phyloP scores from a whole-genome alignment of 805 yeast species.

The Ogataea henricii region DNA sequence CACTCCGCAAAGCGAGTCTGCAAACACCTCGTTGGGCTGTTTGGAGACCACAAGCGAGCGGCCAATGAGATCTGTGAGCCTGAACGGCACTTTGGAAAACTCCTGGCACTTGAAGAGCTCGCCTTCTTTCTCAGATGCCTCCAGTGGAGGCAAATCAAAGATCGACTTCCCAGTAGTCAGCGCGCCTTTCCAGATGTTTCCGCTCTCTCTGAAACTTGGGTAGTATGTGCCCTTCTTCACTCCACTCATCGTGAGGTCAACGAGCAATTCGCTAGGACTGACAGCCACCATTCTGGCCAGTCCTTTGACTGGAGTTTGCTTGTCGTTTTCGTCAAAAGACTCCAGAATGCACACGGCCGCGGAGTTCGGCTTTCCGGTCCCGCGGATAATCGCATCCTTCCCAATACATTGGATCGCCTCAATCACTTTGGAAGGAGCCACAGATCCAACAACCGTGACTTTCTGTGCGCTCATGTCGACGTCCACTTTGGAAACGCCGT shows the following conservation, averaged over 20 bases:
- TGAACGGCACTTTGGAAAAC: conserved; percentile 47
- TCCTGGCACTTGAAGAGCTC: conserved; percentile 44
- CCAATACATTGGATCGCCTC: conserved; percentile 71
- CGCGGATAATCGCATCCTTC: conserved; percentile 87
- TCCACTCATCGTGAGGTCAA: conserved; percentile 81
- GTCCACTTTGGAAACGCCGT: conserved; percentile 52
- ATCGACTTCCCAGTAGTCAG: conserved; percentile 59
- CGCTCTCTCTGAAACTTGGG: conserved; percentile 68
- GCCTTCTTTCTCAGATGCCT: conserved; percentile 36
- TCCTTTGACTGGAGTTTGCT: conserved; percentile 71
- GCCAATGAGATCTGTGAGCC: conserved; percentile 67
- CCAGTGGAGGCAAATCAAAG: conserved; percentile 45
- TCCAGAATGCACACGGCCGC: conserved; percentile 93
- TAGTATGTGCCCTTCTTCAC: conserved; percentile 63
- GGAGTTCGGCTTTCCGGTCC: conserved; percentile 81
- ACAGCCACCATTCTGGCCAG: conserved; percentile 81
- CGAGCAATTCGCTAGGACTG: conserved; percentile 49
- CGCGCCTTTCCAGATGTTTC: conserved; percentile 77
- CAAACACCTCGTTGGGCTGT: conserved; percentile 39
- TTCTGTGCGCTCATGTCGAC: conserved; percentile 60
- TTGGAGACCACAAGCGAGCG: conserved; percentile 57
- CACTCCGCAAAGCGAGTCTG: conserved; percentile 71
- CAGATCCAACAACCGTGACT: conserved; percentile 66
- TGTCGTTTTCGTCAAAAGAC: conserved; percentile 53
- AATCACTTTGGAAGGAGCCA: conserved; percentile 77